Conservation (phyloP, 2,329 filamentous ascomycete species). For the Colletotrichum sp. region DNA sequence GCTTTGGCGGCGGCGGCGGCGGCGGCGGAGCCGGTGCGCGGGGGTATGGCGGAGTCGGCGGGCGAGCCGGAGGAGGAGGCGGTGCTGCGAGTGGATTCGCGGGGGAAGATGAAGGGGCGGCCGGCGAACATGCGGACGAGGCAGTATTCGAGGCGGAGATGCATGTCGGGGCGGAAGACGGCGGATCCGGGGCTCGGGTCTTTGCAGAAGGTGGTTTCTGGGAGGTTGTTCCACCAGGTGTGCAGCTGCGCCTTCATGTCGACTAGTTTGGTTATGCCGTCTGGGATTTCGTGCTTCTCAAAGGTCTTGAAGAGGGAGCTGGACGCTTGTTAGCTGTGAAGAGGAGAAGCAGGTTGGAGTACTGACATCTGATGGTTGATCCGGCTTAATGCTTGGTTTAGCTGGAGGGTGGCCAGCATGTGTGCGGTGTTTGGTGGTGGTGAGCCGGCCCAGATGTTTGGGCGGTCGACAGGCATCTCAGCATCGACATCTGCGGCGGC, state of each 20-base stretch:
- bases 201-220: constrained; percentile 34
- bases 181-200: constrained; percentile 44
- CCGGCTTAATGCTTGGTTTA: constrained; percentile 38
- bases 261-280: constrained; percentile 36
- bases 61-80: constrained; percentile 32
- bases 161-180: constrained; percentile 52
- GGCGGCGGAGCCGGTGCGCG: constrained; percentile 17
- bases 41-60: constrained; percentile 29
- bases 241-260: constrained; percentile 41
- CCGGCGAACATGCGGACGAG: constrained; percentile 59
- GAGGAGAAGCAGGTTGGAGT: accelerated
- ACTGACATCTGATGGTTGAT: constrained; percentile 44
- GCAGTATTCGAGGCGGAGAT: constrained; percentile 58
- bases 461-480: constrained; percentile 52
- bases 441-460: constrained; percentile 43
- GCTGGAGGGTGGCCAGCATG: constrained; percentile 47
- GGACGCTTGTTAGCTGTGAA: neutral
- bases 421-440: constrained; percentile 49
- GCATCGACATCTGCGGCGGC: constrained; percentile 58
- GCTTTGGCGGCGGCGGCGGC: constrained; percentile 23
- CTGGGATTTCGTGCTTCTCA: constrained; percentile 34
- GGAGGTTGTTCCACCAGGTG: constrained; percentile 42
- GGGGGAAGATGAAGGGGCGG: constrained; percentile 55
- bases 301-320: constrained; percentile 39
- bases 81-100: constrained; percentile 30